Percentiles rank a stretch among this genome's conserved stretches.
These are phyloP conservation scores for Jaltomata sinuosa DNA, from an alignment of 257 asterid species.

Conservation along the genomic window DNA sequence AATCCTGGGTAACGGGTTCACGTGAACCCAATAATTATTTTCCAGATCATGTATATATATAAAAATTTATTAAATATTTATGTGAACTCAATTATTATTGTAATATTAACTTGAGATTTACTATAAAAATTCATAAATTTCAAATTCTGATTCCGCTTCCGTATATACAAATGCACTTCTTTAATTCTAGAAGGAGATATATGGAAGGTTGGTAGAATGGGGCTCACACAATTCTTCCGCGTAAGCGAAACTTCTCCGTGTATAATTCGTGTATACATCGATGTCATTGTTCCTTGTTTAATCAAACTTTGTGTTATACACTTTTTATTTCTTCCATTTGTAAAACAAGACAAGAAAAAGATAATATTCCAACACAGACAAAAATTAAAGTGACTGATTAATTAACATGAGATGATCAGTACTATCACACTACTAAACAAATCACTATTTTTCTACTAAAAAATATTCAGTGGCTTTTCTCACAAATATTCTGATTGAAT, in stretches of 20 bases:
- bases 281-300: not conserved
- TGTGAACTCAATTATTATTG: no score
- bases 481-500: no score
- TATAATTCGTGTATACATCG: slow-evolving; percentile 24
- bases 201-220: not conserved
- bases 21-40: no score
- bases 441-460: no score
- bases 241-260: slow-evolving; percentile 13
- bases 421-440: no score
- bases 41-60: no score
- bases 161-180: not conserved
- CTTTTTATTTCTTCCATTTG: not conserved
- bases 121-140: not conserved
- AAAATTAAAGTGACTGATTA: not conserved
- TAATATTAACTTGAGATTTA: no score
- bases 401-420: not conserved
- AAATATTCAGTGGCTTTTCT: no score
- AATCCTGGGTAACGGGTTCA: no score
- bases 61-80: no score
- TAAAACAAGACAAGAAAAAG: not conserved
- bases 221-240: slow-evolving; percentile 11
- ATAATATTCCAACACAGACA: not conserved
- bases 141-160: not conserved
- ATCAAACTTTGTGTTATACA: not conserved
- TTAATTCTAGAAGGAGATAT: not conserved